Evolutionary conservation across 306 rosid species (phyloP), one percentile per base, ranked within the genome.

Genomic region (Crataegus laevigata): DNA sequence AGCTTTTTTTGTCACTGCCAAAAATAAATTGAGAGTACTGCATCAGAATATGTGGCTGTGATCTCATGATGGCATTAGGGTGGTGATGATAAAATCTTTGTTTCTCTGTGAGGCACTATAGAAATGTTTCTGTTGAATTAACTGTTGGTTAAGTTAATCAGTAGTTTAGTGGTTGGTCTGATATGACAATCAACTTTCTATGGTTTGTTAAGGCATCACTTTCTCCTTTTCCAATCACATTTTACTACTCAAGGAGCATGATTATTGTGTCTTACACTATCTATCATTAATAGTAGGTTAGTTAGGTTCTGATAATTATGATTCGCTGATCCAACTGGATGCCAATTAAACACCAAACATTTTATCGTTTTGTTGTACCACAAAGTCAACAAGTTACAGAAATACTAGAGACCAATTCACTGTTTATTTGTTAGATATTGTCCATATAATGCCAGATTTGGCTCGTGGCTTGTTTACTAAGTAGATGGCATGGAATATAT

Each of bases 11-110:
- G 11, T 54, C 54, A 21, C 10, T 29, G 11, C 25, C 52, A 51
- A 71, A 43, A 71, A 76, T 82, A 80, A 87, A 51, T 78, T 80
- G 79, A 58, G 76, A 24, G 40, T 7, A 34, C 45, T 70, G 55
- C 74, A 71, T n/a, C 74, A 36, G 22, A 59, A 10, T 22, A 5
- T 11, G 61, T 42, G 47, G 72, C 18, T 9, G 24, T 58, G 58
- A 60, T 15, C 9, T 30, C 17, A n/a, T 57, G 32, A 55, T 22
- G 52, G 6, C 17, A 38, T 40, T 21, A 21, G 25, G 17, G 30
- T 26, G 58, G 12, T 77, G 68, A 72, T 65, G 74, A 77, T 68
- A 36, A 85, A 82, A 54, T 52, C 21, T 30, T 59, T n/a, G 24
- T 66, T 32, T 61, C n/a, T 74, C 51, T 61, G 72, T 68, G 40